phyloP scores from a whole-genome alignment of 345 rosid species.

The Eucalyptus viminalis region DNA sequence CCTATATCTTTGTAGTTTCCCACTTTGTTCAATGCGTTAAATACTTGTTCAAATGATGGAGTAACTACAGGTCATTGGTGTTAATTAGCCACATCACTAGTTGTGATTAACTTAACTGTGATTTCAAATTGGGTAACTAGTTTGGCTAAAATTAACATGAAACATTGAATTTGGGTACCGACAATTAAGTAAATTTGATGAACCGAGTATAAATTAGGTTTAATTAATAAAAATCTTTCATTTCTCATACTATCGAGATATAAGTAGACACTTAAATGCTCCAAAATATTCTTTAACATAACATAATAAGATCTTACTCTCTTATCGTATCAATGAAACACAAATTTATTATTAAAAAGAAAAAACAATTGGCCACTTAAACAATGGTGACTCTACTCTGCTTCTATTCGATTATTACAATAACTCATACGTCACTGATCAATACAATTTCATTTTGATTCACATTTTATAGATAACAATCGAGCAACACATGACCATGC shows the following conservation, averaged over 20 bases:
- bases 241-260: background rate
- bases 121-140: background rate
- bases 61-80: background rate
- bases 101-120: too few relatives aligned
- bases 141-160: background rate
- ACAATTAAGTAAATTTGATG: too few relatives aligned
- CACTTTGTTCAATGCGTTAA: background rate
- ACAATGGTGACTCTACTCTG: fast-evolving
- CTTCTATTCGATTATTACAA: background rate
- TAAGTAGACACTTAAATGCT: too few relatives aligned
- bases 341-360: too few relatives aligned
- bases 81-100: background rate
- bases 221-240: too few relatives aligned
- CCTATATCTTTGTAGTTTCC: background rate
- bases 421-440: background rate
- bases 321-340: too few relatives aligned
- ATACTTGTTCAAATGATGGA: background rate
- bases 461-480: background rate
- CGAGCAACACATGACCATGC: background rate
- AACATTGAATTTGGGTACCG: too few relatives aligned
- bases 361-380: background rate
- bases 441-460: background rate
- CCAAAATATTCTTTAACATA: too few relatives aligned
- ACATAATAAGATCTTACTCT: too few relatives aligned
- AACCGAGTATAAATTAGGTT: background rate